A percentile compares a stretch with the other conserved stretches of the same genome.
These are phyloP conservation scores for Cornus florida DNA, from an alignment of 148 eudicot genomes.

Conservation along the genomic window DNA sequence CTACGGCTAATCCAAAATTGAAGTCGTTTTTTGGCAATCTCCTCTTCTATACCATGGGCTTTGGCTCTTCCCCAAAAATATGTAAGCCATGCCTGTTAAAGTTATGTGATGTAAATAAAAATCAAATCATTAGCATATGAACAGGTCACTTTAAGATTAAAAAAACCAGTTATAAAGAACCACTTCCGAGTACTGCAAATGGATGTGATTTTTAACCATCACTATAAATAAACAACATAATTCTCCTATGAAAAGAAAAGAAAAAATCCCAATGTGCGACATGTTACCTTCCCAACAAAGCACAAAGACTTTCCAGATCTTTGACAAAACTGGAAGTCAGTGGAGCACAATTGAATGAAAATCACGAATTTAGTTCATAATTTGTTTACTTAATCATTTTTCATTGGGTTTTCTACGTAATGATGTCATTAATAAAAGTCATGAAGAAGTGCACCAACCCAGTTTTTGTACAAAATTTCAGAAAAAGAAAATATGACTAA, in stretches of 20 bases:
- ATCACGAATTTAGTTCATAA: not conserved
- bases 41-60: slow-evolving; percentile 69
- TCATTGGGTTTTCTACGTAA: not conserved
- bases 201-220: not conserved
- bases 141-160: not conserved
- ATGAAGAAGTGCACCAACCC: too few relatives aligned
- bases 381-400: not conserved
- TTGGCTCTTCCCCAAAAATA: slow-evolving; percentile 90
- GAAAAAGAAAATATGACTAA: not conserved
- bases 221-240: not conserved
- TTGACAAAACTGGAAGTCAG: not conserved
- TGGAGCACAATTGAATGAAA: not conserved
- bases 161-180: not conserved
- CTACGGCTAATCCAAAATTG: slow-evolving; percentile 83
- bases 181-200: not conserved
- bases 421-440: not conserved
- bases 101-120: slow-evolving; percentile 8
- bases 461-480: too few relatives aligned
- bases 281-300: not conserved
- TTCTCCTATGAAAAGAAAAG: not conserved
- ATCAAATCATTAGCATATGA: not conserved
- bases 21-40: slow-evolving; percentile 66
- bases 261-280: not conserved
- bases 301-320: not conserved
- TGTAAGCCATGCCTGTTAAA: slow-evolving; percentile 84